phyloP scores from a whole-genome alignment of 2,329 filamentous ascomycete species.

The Eutypella sp. region DNA sequence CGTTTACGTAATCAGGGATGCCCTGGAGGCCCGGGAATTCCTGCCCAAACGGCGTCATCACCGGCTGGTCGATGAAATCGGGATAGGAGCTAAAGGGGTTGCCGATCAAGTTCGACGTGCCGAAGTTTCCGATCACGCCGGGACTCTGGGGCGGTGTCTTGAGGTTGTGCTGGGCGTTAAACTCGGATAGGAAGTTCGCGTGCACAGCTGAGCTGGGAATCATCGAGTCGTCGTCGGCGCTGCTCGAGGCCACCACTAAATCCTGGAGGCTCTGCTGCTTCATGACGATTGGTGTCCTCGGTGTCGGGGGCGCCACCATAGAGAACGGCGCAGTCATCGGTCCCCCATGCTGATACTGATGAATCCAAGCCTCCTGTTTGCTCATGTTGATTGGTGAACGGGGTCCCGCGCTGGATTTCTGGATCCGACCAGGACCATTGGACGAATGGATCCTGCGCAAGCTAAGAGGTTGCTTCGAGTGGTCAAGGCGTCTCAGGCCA shows the following conservation, averaged over 20 bases:
- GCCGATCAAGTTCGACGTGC: constrained; percentile 34
- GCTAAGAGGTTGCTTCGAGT: constrained; percentile 36
- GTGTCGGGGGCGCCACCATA: constrained; percentile 42
- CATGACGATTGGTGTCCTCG: constrained; percentile 41
- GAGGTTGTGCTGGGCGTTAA: constrained; percentile 37
- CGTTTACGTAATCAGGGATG: constrained; percentile 42
- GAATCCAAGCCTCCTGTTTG: constrained; percentile 40
- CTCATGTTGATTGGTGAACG: constrained; percentile 41
- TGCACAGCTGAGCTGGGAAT: constrained; percentile 20
- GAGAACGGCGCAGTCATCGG: constrained; percentile 31
- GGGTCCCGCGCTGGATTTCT: constrained; percentile 35
- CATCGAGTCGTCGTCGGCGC: constrained; percentile 34
- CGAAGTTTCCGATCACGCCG: constrained; percentile 38
- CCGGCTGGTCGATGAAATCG: constrained; percentile 39
- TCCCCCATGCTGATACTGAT: constrained; percentile 15
- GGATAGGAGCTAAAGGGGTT: constrained; percentile 17
- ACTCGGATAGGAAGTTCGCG: constrained; percentile 17
- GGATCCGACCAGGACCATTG: constrained; percentile 38
- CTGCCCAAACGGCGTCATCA: constrained; percentile 45
- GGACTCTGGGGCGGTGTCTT: constrained; percentile 52
- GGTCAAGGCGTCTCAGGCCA: constrained; percentile 37
- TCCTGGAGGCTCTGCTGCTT: constrained; percentile 36
- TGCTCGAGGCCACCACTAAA: constrained; percentile 32
- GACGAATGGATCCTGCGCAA: constrained; percentile 52
- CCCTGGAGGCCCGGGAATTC: constrained; percentile 39